phyloP scores from a whole-genome alignment of 345 rosid genomes.

The Heritiera littoralis region DNA sequence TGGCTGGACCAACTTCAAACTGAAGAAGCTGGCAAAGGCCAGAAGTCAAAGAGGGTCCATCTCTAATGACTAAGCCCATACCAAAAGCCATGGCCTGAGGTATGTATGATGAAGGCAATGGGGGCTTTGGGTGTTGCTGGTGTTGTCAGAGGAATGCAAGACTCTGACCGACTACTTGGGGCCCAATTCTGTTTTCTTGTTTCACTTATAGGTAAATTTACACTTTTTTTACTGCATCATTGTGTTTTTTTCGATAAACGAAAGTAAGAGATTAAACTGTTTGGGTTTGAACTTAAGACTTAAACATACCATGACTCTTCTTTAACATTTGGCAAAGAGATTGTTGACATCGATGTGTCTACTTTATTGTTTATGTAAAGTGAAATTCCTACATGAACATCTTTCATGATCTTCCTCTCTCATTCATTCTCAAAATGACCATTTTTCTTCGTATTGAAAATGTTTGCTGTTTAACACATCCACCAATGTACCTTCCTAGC shows the following conservation, averaged over 20 bases:
- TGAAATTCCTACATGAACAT: background rate
- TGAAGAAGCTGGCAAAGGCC: slow-evolving; percentile 14
- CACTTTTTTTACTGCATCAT: no score
- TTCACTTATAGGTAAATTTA: background rate
- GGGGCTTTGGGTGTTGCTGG: no score
- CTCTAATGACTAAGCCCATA: slow-evolving; percentile 32
- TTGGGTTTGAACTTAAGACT: no score
- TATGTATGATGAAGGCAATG: background rate
- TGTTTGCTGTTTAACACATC: background rate
- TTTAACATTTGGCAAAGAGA: no score
- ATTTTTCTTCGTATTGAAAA: background rate
- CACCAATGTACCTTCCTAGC: background rate
- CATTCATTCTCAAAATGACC: background rate
- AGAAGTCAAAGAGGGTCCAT: slow-evolving; percentile 48
- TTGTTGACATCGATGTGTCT: background rate
- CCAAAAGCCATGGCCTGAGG: slow-evolving; percentile 7
- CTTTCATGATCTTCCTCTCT: background rate
- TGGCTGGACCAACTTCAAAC: slow-evolving; percentile 13
- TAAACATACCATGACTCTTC: no score
- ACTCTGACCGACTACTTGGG: slow-evolving; percentile 17
- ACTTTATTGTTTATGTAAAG: background rate
- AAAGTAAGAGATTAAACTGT: no score
- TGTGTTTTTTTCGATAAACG: no score
- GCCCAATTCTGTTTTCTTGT: slow-evolving; percentile 8
- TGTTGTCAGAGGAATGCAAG: slow-evolving; percentile 9